A percentile compares a stretch with the other conserved stretches of the same genome.
phyloP scores from a whole-genome alignment of 352 stramenopile species.

The Phytophthora pseudosyringae region DNA sequence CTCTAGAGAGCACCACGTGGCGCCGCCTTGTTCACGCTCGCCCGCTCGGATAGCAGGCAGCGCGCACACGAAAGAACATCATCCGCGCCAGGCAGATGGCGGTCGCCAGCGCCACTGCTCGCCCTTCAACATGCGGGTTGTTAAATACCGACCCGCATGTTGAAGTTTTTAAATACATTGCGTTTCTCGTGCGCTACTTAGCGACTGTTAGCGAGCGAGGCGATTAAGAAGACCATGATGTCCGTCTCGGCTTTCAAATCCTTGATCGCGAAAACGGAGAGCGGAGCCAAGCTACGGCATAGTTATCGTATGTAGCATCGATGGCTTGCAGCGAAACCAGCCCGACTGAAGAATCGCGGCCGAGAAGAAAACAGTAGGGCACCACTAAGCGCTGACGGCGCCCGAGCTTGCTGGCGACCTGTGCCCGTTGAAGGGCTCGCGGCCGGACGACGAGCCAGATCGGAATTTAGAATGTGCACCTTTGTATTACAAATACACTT shows the following conservation, averaged over 20 bases:
- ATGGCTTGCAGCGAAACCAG: too few relatives aligned
- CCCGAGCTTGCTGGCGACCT: too few relatives aligned
- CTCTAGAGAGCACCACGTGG: not conserved
- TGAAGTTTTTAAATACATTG: slow-evolving; percentile 35
- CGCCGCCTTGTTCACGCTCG: not conserved
- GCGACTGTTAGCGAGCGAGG: slow-evolving; percentile 9
- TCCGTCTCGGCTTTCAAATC: not conserved
- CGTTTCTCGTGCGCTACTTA: slow-evolving; percentile 25
- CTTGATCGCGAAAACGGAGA: not conserved
- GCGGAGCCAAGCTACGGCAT: too few relatives aligned
- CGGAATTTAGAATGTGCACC: not conserved
- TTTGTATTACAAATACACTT: slow-evolving; percentile 4
- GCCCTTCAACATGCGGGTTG: slow-evolving; percentile 30
- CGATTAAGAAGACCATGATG: slow-evolving; percentile 13
- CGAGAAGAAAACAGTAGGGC: too few relatives aligned
- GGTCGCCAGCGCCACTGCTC: not conserved
- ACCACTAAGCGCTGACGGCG: too few relatives aligned
- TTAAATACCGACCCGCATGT: too few relatives aligned
- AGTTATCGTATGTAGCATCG: too few relatives aligned
- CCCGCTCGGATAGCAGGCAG: too few relatives aligned
- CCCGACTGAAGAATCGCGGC: too few relatives aligned
- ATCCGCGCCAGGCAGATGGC: not conserved
- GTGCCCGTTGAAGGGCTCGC: not conserved
- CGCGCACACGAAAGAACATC: too few relatives aligned
- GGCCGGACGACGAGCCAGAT: not conserved